Percentiles rank a stretch among this genome's conserved stretches.
Conservation (phyloP, 495 filamentous ascomycete species). For the Acidomyces sp. region DNA sequence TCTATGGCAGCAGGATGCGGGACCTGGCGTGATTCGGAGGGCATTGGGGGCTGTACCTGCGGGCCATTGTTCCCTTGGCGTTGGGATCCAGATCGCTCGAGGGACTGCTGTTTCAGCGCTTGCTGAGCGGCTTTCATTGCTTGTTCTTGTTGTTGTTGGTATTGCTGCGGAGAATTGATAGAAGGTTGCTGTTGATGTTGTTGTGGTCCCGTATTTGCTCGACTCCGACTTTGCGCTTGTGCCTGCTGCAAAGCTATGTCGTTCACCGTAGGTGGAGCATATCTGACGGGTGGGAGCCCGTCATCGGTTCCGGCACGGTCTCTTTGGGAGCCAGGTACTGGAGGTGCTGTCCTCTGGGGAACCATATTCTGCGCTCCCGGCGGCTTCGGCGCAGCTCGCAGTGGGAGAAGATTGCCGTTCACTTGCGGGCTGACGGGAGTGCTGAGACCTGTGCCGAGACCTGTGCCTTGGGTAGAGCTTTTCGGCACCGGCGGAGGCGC, state of each 20-base stretch:
- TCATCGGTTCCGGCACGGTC: conserved; percentile 20
- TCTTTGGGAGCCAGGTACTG: conserved; percentile 22
- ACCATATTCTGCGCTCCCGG: conserved; percentile 33
- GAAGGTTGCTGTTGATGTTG: conserved; percentile 2
- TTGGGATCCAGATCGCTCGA: conserved; percentile 56
- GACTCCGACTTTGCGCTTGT: conserved; percentile 28
- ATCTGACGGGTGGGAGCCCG: conserved; percentile 24
- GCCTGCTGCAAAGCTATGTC: conserved; percentile 33
- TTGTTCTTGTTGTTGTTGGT: conserved; percentile 78
- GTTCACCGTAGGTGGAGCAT: conserved; percentile 28
- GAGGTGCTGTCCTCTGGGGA: conserved; percentile 33
- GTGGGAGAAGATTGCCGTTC: conserved; percentile 47
- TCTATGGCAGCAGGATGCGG: conserved; percentile 30
- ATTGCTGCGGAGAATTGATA: conserved; percentile 26
- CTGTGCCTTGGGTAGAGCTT: conserved; percentile 7
- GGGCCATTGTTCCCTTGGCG: conserved; percentile 33
- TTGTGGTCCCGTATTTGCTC: conserved; percentile 28
- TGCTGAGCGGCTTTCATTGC: conserved; percentile 63
- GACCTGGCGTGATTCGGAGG: conserved; percentile 43
- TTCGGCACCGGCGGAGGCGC: conserved; percentile 79
- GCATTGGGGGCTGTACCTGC: conserved; percentile 42
- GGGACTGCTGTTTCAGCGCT: conserved; percentile 41
- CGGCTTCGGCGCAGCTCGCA: conserved; percentile 53
- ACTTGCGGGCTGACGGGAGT: conserved; percentile 38
- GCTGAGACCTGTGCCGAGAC: conserved; percentile 12